Base-by-base conservation (phyloP, 2,329 filamentous ascomycete genomes). In the Arachnopeziza araneosa region DNA sequence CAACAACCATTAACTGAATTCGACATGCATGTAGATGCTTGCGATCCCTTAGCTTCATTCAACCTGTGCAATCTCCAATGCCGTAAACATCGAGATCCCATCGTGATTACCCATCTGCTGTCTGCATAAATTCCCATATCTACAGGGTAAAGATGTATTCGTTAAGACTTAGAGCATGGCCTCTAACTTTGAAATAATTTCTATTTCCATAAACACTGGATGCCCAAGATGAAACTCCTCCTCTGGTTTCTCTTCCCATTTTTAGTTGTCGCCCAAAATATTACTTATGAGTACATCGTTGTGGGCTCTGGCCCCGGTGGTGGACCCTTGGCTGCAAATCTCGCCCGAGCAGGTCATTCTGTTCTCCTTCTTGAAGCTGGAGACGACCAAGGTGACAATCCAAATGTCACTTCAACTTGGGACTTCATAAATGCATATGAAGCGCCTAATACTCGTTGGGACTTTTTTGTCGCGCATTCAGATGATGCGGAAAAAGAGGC, bases 301-400 rank as follows among this genome's bases (percentile, higher is more conserved):
- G 48, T 50, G 6, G 48, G 48, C 22, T 50, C 48, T 22, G 48
- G 48, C 17, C 48, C 48, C 19, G 80, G 80, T 36, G 80, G 80
- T 58, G 79, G 76, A 50, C 79, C 80, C 32, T 67, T 82, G 4
- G 79, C 80, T 30, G 76, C 77, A 53, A 74, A 79, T 57, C 75
- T 83, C 50, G 81, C 81, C 6, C 74, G 79, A 49, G 78, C 78
- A 26, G 80, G 80, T 49, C 75, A 79, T 70, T 79, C 75, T 63
- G 78, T 79, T 9, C 75, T 83, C 23, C 73, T 84, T 4, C 76
- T 84, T 24, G 81, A 83, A 65, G 80, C 80, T 48, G 80, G 80
- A 55, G 77, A 80, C 62, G 80, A 83, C 63, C 75, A 82, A 63
- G 77, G 75, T 24, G 52, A 52, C 4, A 30, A 30, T 30, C 26